phyloP scores from a whole-genome alignment of 441 rosid genomes.

The Erysimum pusillum region DNA sequence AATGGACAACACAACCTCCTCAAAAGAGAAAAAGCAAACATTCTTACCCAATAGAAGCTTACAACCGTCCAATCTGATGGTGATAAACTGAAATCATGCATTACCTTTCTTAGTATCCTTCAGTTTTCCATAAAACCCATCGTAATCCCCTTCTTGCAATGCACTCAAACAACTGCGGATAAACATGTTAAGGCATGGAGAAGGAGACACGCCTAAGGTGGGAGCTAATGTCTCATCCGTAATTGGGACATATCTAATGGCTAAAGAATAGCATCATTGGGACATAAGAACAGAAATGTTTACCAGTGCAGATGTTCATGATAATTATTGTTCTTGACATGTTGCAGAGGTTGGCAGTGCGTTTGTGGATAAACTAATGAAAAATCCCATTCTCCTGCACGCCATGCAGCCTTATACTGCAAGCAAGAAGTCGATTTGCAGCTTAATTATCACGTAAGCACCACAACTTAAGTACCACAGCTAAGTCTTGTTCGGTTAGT shows the following conservation, averaged over 20 bases:
- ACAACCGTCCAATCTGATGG: constrained; percentile 28
- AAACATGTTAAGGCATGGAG: constrained; percentile 36
- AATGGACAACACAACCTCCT: constrained; percentile 86
- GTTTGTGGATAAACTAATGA: constrained; percentile 66
- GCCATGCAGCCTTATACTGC: constrained; percentile 99
- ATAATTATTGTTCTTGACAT: constrained; percentile 65
- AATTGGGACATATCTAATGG: constrained; percentile 23
- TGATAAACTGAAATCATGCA: constrained; percentile 29
- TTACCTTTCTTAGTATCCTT: constrained; percentile 80
- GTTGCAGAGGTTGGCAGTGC: constrained; percentile 57
- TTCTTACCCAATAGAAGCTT: constrained; percentile 25
- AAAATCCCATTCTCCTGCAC: constrained; percentile 97
- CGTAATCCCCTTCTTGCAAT: constrained; percentile 83
- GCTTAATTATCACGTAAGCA: constrained; percentile 28
- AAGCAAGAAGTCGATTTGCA: constrained; percentile 40
- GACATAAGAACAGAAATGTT: constrained; percentile 32
- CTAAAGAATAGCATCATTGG: constrained; percentile 26
- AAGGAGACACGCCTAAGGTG: constrained; percentile 19
- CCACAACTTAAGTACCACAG: constrained; percentile 28
- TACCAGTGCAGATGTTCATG: constrained; percentile 91
- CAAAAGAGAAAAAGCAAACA: constrained; percentile 33
- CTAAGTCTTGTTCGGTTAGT: not conserved
- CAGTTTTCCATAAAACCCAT: constrained; percentile 72
- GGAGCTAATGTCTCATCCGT: constrained; percentile 25
- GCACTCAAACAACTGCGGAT: constrained; percentile 84